Evolutionary conservation across 202 grass and related monocot species (phyloP).

Genomic region (Musa balbisiana): DNA sequence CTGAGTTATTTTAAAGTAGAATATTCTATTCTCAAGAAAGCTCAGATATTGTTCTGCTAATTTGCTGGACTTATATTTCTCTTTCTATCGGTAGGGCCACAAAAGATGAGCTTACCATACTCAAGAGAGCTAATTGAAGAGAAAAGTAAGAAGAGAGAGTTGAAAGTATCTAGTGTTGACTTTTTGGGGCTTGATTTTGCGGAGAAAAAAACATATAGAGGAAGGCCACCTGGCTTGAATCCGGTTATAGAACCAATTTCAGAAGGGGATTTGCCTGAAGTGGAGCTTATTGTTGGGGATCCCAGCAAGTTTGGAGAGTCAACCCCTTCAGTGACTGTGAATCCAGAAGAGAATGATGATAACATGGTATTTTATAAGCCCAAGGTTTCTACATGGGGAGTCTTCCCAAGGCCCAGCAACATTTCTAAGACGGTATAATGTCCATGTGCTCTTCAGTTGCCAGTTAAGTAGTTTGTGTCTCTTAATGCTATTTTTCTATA

Average conservation of each 20-base stretch:
- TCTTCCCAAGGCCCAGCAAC: constrained; percentile 77
- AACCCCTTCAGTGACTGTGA: constrained; percentile 21
- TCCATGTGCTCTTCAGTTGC: neutral
- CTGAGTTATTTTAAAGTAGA: too few relatives aligned
- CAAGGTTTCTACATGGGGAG: constrained; percentile 79
- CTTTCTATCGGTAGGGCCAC: constrained; percentile 23
- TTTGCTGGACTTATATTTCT: neutral
- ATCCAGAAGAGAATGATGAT: constrained; percentile 36
- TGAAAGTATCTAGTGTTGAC: constrained; percentile 39
- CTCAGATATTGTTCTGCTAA: neutral
- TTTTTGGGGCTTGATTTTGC: constrained; percentile 64
- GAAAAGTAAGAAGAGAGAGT: constrained; percentile 33
- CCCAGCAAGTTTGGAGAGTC: constrained; percentile 54
- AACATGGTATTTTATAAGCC: constrained; percentile 46
- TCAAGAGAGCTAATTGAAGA: constrained; percentile 22
- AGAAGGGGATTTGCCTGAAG: constrained; percentile 48
- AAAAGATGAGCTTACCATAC: constrained; percentile 20
- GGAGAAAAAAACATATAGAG: constrained; percentile 51
- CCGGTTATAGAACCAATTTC: constrained; percentile 32
- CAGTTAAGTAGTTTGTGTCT: neutral
- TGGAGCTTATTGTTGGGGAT: constrained; percentile 83
- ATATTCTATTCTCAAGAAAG: neutral
- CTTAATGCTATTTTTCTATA: neutral
- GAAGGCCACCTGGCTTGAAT: constrained; percentile 45
- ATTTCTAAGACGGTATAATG: constrained; percentile 81